These are phyloP conservation scores for Fusarium mundagurra DNA, from an alignment of 2,329 filamentous ascomycete genomes.

Conservation along the genomic window DNA sequence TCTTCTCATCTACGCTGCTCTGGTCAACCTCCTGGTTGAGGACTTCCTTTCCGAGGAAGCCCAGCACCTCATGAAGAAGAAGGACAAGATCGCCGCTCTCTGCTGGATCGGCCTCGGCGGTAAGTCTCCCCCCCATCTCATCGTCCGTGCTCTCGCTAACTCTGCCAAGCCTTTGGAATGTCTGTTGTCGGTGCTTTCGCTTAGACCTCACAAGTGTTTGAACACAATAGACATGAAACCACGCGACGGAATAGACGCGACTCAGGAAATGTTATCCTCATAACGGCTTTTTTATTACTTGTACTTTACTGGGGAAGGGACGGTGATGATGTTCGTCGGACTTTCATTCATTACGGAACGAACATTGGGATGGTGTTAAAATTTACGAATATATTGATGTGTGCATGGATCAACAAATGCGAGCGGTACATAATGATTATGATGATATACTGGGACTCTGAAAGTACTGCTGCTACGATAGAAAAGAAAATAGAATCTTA, in stretches of 20 bases:
- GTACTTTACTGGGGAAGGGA: background rate
- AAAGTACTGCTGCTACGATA: background rate
- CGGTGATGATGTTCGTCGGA: background rate
- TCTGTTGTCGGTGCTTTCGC: conserved; percentile 32
- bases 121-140: conserved; percentile 40
- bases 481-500: background rate
- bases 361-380: background rate
- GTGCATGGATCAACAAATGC: background rate
- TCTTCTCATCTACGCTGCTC: conserved; percentile 68
- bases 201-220: conserved; percentile 3
- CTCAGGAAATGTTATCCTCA: background rate
- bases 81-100: conserved; percentile 64
- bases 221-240: conserved; percentile 1
- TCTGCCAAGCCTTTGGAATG: conserved; percentile 26
- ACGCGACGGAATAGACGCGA: background rate
- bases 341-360: background rate
- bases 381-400: conserved; percentile 6
- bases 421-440: background rate
- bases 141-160: background rate
- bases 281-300: background rate
- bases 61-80: conserved; percentile 58
- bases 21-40: conserved; percentile 71
- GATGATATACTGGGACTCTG: background rate
- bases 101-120: conserved; percentile 61
- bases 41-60: conserved; percentile 72